Conservation (phyloP, 2,329 filamentous ascomycete genomes). For the Epicoccum sorghinum region DNA sequence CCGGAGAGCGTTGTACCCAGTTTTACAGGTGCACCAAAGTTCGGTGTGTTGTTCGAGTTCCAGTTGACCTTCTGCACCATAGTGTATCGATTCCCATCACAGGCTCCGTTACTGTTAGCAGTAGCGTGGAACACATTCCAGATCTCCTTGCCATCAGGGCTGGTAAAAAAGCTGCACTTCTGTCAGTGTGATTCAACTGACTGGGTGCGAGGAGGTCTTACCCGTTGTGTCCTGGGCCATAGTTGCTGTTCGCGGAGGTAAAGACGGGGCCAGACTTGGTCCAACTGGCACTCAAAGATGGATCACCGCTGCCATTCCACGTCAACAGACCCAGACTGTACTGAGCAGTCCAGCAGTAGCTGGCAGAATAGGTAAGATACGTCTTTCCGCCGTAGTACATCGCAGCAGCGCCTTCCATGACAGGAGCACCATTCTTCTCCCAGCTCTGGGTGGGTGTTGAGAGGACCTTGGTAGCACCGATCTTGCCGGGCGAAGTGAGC, state of each 20-base stretch:
- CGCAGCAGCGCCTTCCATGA: slow-evolving; percentile 62
- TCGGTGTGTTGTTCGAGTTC: slow-evolving; percentile 58
- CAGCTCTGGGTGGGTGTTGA: slow-evolving; percentile 59
- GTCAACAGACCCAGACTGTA: slow-evolving; percentile 62
- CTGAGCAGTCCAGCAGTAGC: slow-evolving; percentile 62
- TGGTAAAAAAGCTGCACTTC: slow-evolving; percentile 59
- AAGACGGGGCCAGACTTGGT: slow-evolving; percentile 61
- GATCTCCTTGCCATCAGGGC: slow-evolving; percentile 60
- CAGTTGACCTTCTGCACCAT: slow-evolving; percentile 59
- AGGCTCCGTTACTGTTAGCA: slow-evolving; percentile 55
- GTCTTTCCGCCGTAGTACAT: slow-evolving; percentile 61
- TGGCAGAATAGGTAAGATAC: slow-evolving; percentile 61
- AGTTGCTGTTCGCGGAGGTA: slow-evolving; percentile 61
- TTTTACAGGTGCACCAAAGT: slow-evolving; percentile 53
- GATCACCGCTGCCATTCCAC: slow-evolving; percentile 59
- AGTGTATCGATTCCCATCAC: slow-evolving; percentile 61
- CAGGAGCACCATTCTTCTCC: slow-evolving; percentile 57
- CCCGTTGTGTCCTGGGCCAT: slow-evolving; percentile 62
- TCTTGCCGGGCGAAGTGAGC: slow-evolving; percentile 49
- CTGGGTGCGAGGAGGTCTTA: slow-evolving; percentile 15
- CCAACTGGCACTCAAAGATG: slow-evolving; percentile 55
- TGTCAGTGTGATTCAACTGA: neutral
- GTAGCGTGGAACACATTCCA: slow-evolving; percentile 66
- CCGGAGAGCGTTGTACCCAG: slow-evolving; percentile 42
- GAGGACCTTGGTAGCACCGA: slow-evolving; percentile 57